Percentiles rank a stretch among this genome's conserved stretches.
Evolutionary conservation across 108 stramenopile genomes (phyloP).

Genomic region (Pseudonitzschia pungens): DNA sequence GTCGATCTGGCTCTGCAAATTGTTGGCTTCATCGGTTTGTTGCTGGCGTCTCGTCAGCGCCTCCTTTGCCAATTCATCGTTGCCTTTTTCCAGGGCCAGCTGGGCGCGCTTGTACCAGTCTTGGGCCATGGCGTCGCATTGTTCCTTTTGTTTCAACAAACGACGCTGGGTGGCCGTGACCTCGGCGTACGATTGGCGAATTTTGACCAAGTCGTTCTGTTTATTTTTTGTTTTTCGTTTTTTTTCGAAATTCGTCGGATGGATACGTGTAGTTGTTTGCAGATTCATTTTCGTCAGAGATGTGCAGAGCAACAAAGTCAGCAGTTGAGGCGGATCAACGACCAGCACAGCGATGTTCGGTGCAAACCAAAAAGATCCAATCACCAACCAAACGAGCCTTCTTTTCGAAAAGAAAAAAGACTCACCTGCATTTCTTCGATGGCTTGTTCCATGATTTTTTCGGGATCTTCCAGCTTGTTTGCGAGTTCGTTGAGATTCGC

Average conservation of each 20-base stretch:
- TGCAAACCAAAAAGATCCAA: not conserved
- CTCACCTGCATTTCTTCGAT: slow-evolving; percentile 96
- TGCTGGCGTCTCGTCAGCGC: slow-evolving; percentile 88
- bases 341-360: not conserved
- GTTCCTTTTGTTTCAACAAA: slow-evolving; percentile 86
- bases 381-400: not conserved
- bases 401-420: not conserved
- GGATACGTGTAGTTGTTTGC: not conserved
- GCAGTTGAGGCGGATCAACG: not conserved
- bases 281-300: not conserved
- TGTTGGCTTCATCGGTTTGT: slow-evolving; percentile 71
- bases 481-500: slow-evolving; percentile 91
- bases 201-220: slow-evolving; percentile 92
- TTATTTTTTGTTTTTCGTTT: too few relatives aligned
- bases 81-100: slow-evolving; percentile 88
- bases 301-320: not conserved
- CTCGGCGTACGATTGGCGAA: slow-evolving; percentile 97
- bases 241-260: not conserved
- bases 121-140: slow-evolving; percentile 75
- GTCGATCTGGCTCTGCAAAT: slow-evolving; percentile 77
- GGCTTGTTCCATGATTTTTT: slow-evolving; percentile 96
- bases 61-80: slow-evolving; percentile 93
- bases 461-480: slow-evolving; percentile 92
- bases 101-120: slow-evolving; percentile 97
- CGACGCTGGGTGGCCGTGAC: slow-evolving; percentile 95